Evolutionary conservation across 2,329 filamentous ascomycete species (phyloP).

Genomic region (Chaetothyriales sp.): DNA sequence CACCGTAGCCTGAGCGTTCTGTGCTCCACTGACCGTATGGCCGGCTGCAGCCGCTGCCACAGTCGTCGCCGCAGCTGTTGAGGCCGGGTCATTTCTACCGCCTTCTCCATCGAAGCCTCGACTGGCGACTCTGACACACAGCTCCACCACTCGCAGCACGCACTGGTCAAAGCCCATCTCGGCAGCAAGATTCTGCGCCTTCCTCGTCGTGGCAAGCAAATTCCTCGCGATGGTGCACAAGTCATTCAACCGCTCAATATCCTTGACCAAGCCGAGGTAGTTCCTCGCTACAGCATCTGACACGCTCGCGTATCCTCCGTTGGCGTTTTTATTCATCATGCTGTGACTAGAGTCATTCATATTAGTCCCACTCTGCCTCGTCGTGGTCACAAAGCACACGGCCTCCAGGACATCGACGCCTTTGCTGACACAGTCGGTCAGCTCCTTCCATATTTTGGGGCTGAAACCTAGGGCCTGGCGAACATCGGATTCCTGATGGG

Average conservation of each 20-base stretch:
- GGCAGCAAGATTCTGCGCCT: constrained; percentile 50
- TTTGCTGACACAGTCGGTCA: constrained; percentile 43
- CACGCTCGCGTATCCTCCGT: constrained; percentile 15
- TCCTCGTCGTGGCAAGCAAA: constrained; percentile 46
- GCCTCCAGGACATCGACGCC: constrained; percentile 49
- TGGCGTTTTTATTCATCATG: constrained; percentile 19
- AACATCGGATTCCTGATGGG: constrained; percentile 42
- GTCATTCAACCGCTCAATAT: constrained; percentile 50
- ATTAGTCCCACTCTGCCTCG: neutral
- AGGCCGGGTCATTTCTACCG: constrained; percentile 20
- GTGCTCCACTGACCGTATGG: neutral
- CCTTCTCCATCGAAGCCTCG: constrained; percentile 49
- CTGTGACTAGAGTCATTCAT: constrained; percentile 7
- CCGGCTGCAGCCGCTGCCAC: neutral
- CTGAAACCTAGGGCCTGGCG: constrained; percentile 45
- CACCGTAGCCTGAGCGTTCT: constrained; percentile 13
- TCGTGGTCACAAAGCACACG: constrained; percentile 42
- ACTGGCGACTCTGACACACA: constrained; percentile 51
- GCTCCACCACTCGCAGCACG: constrained; percentile 47
- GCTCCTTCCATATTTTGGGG: constrained; percentile 45
- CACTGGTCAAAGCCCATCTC: constrained; percentile 47
- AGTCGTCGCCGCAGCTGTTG: neutral
- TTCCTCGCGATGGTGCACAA: constrained; percentile 50
- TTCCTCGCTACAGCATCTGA: constrained; percentile 49
- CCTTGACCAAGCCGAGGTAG: constrained; percentile 45